Conservation (phyloP, 176 grass and related monocot genomes). For the Ananas comosus region DNA sequence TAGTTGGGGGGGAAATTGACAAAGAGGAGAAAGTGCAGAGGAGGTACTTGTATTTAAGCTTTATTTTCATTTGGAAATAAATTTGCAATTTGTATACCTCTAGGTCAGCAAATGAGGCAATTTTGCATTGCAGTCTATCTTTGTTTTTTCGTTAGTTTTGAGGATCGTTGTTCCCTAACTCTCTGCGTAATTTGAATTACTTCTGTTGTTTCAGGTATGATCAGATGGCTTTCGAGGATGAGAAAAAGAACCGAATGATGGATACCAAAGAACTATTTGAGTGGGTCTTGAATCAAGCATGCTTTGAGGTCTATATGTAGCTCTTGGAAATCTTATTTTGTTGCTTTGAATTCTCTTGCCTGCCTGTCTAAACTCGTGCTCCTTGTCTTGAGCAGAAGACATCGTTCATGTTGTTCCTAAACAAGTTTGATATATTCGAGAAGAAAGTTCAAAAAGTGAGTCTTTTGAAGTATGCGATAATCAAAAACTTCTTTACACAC, state of each 20-base stretch:
- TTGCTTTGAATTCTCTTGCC: background rate
- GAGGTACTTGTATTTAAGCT: no score
- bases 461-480: background rate
- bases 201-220: conserved; percentile 50
- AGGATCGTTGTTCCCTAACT: background rate
- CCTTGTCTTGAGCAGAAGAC: conserved; percentile 59
- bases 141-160: background rate
- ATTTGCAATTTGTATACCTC: no score
- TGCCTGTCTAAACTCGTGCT: background rate
- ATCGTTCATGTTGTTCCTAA: conserved; percentile 94
- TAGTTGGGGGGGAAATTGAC: no score
- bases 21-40: no score
- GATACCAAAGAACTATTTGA: conserved; percentile 95
- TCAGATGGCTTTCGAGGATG: conserved; percentile 89
- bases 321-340: background rate
- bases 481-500: conserved; percentile 2
- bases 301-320: conserved; percentile 63
- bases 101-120: background rate
- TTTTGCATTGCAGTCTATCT: background rate
- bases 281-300: conserved; percentile 88
- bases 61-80: no score
- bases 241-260: conserved; percentile 88
- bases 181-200: background rate
- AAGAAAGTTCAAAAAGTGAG: conserved; percentile 87
- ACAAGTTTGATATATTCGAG: conserved; percentile 99